Evolutionary conservation across 345 rosid species (phyloP).

Genomic region (Psidium guajava): DNA sequence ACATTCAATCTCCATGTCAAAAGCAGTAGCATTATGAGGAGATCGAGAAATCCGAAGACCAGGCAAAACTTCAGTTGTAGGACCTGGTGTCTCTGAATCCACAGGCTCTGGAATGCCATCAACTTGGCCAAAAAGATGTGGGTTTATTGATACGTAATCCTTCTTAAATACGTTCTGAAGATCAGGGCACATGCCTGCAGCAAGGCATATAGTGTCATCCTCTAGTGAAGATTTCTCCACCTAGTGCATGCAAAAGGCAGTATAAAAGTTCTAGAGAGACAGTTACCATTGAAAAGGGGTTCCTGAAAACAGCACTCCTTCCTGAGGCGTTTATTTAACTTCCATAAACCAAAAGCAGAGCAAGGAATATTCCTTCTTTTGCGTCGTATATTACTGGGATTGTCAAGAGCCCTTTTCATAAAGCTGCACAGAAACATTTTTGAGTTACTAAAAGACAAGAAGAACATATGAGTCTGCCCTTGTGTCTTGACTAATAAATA

Average conservation of each 20-base stretch:
- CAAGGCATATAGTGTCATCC: neutral
- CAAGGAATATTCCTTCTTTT: slow-evolving; percentile 34
- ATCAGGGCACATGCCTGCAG: slow-evolving; percentile 7
- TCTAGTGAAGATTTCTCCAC: neutral
- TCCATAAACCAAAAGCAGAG: slow-evolving; percentile 50
- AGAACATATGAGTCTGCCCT: neutral
- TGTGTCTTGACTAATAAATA: neutral
- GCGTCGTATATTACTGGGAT: slow-evolving; percentile 16
- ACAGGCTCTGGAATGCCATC: slow-evolving; percentile 3
- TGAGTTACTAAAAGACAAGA: neutral
- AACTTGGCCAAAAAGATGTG: slow-evolving; percentile 24
- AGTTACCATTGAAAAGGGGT: slow-evolving; percentile 51
- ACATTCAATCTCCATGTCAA: slow-evolving; percentile 27
- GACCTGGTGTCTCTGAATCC: slow-evolving; percentile 10
- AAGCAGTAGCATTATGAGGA: neutral
- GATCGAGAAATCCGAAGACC: neutral
- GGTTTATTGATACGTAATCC: slow-evolving; percentile 29
- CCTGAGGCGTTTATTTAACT: slow-evolving; percentile 26
- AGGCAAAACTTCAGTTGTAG: slow-evolving; percentile 2
- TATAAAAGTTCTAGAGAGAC: neutral
- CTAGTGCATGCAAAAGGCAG: slow-evolving; percentile 5
- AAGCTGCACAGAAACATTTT: neutral
- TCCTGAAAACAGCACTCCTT: slow-evolving; percentile 44
- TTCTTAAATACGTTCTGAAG: neutral
- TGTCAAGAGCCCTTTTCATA: neutral